Conservation (phyloP, 1,139 yeast genomes). For the Magnusiomyces ingens region DNA sequence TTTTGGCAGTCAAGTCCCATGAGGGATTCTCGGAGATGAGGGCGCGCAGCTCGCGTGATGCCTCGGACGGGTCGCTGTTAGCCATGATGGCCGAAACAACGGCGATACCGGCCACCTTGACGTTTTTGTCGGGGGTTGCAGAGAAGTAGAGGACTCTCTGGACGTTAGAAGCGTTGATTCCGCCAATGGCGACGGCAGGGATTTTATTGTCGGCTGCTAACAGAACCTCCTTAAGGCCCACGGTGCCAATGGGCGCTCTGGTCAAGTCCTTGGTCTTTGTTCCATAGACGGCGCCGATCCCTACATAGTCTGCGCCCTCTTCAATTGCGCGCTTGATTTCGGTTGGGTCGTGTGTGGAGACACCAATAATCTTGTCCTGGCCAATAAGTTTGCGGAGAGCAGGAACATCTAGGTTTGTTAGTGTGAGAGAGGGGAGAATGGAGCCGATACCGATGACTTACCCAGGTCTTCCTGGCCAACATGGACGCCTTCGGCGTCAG, state of each 20-base stretch:
- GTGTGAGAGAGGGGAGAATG: no score
- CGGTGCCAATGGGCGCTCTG: conserved; percentile 54
- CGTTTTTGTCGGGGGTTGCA: conserved; percentile 38
- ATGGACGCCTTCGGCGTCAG: conserved; percentile 89
- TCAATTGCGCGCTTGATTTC: conserved; percentile 52
- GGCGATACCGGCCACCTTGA: conserved; percentile 66
- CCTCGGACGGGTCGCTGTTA: conserved; percentile 46
- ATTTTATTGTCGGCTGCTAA: conserved; percentile 38
- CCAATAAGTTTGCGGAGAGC: conserved; percentile 62
- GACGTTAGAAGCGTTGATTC: conserved; percentile 61
- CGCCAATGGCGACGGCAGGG: conserved; percentile 78
- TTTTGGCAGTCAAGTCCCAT: conserved; percentile 12
- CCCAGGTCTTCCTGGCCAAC: conserved; percentile 90
- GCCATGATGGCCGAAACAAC: conserved; percentile 87
- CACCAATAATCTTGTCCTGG: conserved; percentile 68
- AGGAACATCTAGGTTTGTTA: conserved; percentile 33
- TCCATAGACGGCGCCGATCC: conserved; percentile 75
- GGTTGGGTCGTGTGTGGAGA: conserved; percentile 55
- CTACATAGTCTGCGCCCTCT: conserved; percentile 64
- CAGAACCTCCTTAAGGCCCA: conserved; percentile 55
- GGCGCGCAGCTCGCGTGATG: conserved; percentile 38
- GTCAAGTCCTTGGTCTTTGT: conserved; percentile 63
- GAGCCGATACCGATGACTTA: not conserved
- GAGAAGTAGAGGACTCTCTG: conserved; percentile 50
- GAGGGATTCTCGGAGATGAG: conserved; percentile 20